A percentile compares a stretch with the other conserved stretches of the same genome.
Conservation (phyloP, 2,329 filamentous ascomycete species). For the Exophiala alcalophila region DNA sequence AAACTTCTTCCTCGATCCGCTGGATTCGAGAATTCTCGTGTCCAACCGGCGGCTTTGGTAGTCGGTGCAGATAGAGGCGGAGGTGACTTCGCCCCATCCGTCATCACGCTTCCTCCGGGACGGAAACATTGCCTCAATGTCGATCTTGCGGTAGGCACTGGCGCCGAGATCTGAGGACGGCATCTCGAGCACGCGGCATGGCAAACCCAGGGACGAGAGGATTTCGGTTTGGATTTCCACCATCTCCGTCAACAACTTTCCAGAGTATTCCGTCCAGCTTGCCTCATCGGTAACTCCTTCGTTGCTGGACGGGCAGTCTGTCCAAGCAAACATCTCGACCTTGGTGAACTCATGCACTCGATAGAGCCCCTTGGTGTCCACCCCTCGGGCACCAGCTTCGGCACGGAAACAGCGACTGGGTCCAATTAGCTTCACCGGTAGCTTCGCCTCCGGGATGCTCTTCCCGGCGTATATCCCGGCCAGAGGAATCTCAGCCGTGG, state of each 20-base stretch:
- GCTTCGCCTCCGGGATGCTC: slow-evolving; percentile 59
- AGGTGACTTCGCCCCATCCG: slow-evolving; percentile 93
- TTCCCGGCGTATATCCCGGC: slow-evolving; percentile 82
- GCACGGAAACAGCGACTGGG: slow-evolving; percentile 92
- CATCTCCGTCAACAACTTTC: slow-evolving; percentile 74
- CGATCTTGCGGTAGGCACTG: slow-evolving; percentile 78
- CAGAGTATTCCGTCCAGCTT: slow-evolving; percentile 31
- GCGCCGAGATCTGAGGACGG: slow-evolving; percentile 84
- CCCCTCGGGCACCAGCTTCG: slow-evolving; percentile 85
- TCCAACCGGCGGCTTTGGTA: slow-evolving; percentile 83
- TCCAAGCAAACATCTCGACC: slow-evolving; percentile 96
- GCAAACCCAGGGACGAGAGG: slow-evolving; percentile 69
- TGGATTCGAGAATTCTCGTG: slow-evolving; percentile 62
- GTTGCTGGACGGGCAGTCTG: slow-evolving; percentile 52
- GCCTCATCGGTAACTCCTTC: slow-evolving; percentile 17
- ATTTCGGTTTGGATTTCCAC: slow-evolving; percentile 83
- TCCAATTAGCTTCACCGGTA: slow-evolving; percentile 78
- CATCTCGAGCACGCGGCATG: slow-evolving; percentile 91
- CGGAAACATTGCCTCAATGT: slow-evolving; percentile 94
- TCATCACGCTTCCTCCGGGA: slow-evolving; percentile 61
- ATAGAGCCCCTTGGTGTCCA: slow-evolving; percentile 90
- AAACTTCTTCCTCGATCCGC: slow-evolving; percentile 61
- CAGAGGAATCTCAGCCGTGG: slow-evolving; percentile 91
- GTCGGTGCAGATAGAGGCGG: slow-evolving; percentile 86
- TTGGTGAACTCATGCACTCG: slow-evolving; percentile 98